Percentiles rank a stretch among this genome's conserved stretches.
Conservation (phyloP, 495 filamentous ascomycete species). For the Lepraria neglecta region DNA sequence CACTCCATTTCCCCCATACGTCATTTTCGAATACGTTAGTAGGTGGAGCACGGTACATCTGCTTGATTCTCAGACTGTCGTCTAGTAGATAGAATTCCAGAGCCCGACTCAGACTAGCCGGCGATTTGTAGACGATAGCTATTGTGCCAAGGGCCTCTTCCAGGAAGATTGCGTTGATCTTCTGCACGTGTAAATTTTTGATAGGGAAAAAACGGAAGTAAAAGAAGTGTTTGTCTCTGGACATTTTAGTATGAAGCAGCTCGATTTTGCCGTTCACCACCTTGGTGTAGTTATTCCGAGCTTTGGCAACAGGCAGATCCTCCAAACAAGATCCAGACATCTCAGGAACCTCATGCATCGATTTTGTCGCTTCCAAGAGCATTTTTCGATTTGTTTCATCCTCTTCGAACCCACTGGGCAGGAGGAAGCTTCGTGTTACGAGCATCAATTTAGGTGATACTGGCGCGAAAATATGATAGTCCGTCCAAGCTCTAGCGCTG, state of each 20-base stretch:
- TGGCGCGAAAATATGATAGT: slow-evolving; percentile 43
- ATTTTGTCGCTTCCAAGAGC: slow-evolving; percentile 8
- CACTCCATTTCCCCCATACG: not conserved
- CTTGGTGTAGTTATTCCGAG: slow-evolving; percentile 36
- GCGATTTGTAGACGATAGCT: slow-evolving; percentile 31
- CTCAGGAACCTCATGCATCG: slow-evolving; percentile 6
- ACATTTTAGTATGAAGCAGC: not conserved
- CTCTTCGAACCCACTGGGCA: slow-evolving; percentile 26
- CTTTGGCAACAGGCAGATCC: slow-evolving; percentile 38
- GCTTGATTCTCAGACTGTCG: slow-evolving; percentile 24
- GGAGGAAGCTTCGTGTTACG: slow-evolving; percentile 36
- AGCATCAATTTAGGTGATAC: slow-evolving; percentile 48
- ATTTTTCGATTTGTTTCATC: slow-evolving; percentile 15
- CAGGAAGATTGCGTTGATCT: slow-evolving; percentile 40
- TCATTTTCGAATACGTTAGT: not conserved
- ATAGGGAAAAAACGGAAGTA: slow-evolving; percentile 38
- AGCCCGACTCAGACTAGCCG: slow-evolving; percentile 22
- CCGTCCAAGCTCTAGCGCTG: slow-evolving; percentile 26
- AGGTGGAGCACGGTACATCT: not conserved
- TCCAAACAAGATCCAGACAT: slow-evolving; percentile 27
- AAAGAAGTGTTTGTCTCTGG: slow-evolving; percentile 34
- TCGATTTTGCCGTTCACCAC: slow-evolving; percentile 29
- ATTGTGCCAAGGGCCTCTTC: slow-evolving; percentile 32
- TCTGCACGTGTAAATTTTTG: slow-evolving; percentile 33
- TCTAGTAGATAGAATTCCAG: slow-evolving; percentile 34